phyloP scores from a whole-genome alignment of 331 rosid species.

The Pyracantha coccinea region DNA sequence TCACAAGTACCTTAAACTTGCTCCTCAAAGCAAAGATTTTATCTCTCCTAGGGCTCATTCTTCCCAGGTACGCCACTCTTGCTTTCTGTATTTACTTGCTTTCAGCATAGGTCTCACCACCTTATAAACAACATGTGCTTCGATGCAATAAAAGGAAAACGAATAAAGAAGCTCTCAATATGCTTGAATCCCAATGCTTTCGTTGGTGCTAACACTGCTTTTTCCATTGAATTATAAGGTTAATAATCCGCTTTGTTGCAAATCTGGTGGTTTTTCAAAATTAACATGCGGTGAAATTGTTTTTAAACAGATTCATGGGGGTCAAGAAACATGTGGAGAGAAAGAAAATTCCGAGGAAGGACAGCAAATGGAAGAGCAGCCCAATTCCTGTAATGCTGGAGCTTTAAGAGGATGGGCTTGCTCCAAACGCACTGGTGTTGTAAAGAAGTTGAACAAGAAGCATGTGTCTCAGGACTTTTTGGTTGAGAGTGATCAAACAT shows the following conservation, averaged over 20 bases:
- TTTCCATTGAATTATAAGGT: neutral
- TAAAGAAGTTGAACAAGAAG: slow-evolving; percentile 30
- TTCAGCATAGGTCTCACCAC: neutral
- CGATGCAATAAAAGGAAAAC: neutral
- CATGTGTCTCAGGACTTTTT: slow-evolving; percentile 2
- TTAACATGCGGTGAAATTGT: neutral
- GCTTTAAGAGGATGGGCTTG: slow-evolving; percentile 38
- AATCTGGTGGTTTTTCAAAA: neutral
- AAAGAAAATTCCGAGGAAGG: slow-evolving; percentile 17
- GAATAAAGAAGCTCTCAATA: neutral
- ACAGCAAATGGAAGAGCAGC: slow-evolving; percentile 24
- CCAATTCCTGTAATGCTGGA: slow-evolving; percentile 25
- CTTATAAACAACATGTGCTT: neutral
- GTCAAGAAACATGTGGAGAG: slow-evolving; percentile 17
- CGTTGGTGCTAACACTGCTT: neutral
- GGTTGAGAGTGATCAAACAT: slow-evolving; percentile 19
- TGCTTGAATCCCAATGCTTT: neutral
- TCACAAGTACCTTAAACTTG: slow-evolving; percentile 31
- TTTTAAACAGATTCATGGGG: slow-evolving; percentile 13
- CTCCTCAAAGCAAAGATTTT: slow-evolving; percentile 24
- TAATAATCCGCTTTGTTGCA: neutral
- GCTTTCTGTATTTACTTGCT: neutral
- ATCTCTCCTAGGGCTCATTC: slow-evolving; percentile 22
- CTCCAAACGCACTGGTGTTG: slow-evolving; percentile 42
- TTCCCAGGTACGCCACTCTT: slow-evolving; percentile 34